These are phyloP conservation scores for Myrica gale DNA, from an alignment of 306 rosid genomes.

Conservation along the genomic window DNA sequence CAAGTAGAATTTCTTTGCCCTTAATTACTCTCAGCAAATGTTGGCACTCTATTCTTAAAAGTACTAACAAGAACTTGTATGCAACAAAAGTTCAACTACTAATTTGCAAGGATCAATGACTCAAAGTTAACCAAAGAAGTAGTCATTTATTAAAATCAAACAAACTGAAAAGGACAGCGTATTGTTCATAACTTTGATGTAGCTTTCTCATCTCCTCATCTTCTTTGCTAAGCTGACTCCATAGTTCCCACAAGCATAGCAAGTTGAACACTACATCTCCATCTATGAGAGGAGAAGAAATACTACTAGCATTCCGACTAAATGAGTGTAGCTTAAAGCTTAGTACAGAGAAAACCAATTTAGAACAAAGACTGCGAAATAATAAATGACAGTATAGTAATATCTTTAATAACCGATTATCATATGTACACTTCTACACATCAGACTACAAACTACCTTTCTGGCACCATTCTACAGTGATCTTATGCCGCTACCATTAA, in stretches of 20 bases:
- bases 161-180: background rate
- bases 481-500: conserved; percentile 2
- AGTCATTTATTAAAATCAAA: background rate
- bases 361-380: background rate
- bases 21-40: background rate
- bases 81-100: background rate
- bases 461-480: conserved; percentile 1
- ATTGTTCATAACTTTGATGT: background rate
- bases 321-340: background rate
- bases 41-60: background rate
- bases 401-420: background rate
- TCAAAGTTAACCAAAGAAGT: background rate
- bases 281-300: background rate
- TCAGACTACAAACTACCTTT: background rate
- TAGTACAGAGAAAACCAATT: background rate
- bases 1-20: no score
- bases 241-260: background rate
- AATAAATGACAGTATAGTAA: background rate
- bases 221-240: background rate
- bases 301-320: background rate
- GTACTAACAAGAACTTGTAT: background rate
- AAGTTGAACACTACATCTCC: background rate
- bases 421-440: conserved; percentile 11
- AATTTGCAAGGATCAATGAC: background rate
- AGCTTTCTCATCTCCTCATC: background rate